These are phyloP conservation scores for Neocatenulostroma microsporum DNA, from an alignment of 2,329 filamentous ascomycete genomes.

Conservation along the genomic window DNA sequence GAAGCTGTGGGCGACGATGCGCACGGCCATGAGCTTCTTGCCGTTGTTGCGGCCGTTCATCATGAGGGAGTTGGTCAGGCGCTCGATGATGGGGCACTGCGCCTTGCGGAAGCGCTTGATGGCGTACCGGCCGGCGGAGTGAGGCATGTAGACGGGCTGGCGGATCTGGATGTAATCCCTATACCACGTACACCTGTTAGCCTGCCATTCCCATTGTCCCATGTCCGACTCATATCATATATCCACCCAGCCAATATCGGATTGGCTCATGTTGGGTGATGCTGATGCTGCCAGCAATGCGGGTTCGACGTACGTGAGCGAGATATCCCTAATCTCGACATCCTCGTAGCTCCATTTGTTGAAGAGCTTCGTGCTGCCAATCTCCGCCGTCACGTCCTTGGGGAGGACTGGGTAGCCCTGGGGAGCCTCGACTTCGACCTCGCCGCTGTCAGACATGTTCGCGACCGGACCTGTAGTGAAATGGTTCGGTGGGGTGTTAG, in stretches of 20 bases:
- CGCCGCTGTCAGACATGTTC: constrained; percentile 93
- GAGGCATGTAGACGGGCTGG: constrained; percentile 96
- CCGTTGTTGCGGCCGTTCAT: constrained; percentile 99
- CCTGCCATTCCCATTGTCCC: constrained; percentile 19
- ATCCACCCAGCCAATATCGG: too few relatives aligned
- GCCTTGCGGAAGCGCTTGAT: constrained; percentile 99
- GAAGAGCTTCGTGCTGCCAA: constrained; percentile 92
- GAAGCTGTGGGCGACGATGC: constrained; percentile 97
- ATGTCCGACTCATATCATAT: too few relatives aligned
- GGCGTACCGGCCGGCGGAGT: constrained; percentile 97
- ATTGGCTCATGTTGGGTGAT: constrained; percentile 4
- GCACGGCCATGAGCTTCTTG: constrained; percentile 99
- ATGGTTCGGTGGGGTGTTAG: not conserved
- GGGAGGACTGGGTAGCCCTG: constrained; percentile 73
- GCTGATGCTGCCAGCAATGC: too few relatives aligned
- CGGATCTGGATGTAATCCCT: constrained; percentile 99
- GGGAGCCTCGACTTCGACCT: constrained; percentile 90
- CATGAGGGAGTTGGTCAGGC: constrained; percentile 99
- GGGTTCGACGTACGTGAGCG: constrained; percentile 76
- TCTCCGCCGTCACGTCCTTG: constrained; percentile 84
- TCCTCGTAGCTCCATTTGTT: constrained; percentile 98
- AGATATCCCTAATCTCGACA: constrained; percentile 99
- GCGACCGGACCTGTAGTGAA: constrained; percentile 8
- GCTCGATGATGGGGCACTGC: constrained; percentile 99
- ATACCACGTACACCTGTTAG: constrained; percentile 26